Percentiles rank a stretch among this genome's conserved stretches.
phyloP scores from a whole-genome alignment of 2,329 filamentous ascomycete genomes.

The Aureobasidium zeae region DNA sequence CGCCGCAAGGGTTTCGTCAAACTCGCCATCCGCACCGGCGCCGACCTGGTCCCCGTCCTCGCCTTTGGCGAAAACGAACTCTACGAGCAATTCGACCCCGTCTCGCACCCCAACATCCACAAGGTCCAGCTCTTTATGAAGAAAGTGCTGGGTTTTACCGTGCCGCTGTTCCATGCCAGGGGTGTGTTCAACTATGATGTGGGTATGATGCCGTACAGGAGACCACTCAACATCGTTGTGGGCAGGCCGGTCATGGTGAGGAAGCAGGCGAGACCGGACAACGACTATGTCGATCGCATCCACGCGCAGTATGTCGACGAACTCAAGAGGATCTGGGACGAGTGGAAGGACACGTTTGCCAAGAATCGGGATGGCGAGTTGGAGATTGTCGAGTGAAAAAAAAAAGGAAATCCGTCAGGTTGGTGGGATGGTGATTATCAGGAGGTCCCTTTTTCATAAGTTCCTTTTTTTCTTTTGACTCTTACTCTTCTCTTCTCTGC shows the following conservation, averaged over 20 bases:
- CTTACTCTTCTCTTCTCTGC: too few relatives aligned
- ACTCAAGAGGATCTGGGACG: constrained; percentile 62
- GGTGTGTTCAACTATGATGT: constrained; percentile 96
- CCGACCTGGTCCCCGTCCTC: constrained; percentile 84
- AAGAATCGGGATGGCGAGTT: constrained; percentile 54
- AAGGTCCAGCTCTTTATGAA: constrained; percentile 76
- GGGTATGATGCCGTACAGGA: constrained; percentile 86
- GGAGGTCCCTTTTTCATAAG: too few relatives aligned
- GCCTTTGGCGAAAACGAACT: constrained; percentile 93
- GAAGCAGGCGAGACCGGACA: constrained; percentile 54
- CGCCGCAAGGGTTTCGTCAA: constrained; percentile 89
- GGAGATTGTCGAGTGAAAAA: constrained; percentile 50
- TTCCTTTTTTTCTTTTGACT: too few relatives aligned
- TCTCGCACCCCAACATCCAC: constrained; percentile 69
- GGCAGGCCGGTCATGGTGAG: constrained; percentile 69
- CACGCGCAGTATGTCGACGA: constrained; percentile 72
- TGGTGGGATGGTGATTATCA: too few relatives aligned
- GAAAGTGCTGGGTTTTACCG: constrained; percentile 79
- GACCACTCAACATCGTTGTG: constrained; percentile 80
- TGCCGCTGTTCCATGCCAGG: constrained; percentile 80
- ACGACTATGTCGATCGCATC: constrained; percentile 68
- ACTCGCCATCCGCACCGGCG: constrained; percentile 82
- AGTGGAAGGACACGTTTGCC: constrained; percentile 69
- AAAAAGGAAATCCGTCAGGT: too few relatives aligned
- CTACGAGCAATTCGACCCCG: constrained; percentile 78